phyloP scores from a whole-genome alignment of 345 rosid species.

The Rhodamnia rubescens region DNA sequence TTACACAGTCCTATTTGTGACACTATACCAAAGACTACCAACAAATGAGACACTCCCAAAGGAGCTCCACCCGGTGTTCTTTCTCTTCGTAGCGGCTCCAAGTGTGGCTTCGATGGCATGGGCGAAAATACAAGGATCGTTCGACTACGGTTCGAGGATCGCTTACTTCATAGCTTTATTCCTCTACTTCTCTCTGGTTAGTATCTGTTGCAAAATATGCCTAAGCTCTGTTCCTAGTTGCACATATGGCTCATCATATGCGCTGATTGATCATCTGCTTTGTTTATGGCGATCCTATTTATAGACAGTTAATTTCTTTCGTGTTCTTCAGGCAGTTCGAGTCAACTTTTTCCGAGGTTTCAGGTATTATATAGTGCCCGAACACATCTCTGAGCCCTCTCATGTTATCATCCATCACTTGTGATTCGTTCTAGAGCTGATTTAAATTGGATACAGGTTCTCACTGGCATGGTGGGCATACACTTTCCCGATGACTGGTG shows the following conservation, averaged over 20 bases:
- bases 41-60: conserved; percentile 80
- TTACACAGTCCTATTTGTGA: conserved; percentile 73
- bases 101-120: conserved; percentile 90
- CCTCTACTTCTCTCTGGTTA: conserved; percentile 74
- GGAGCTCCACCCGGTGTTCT: conserved; percentile 94
- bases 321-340: conserved; percentile 51
- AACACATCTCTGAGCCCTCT: not conserved
- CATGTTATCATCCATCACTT: not conserved
- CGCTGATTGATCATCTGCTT: not conserved
- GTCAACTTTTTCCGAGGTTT: conserved; percentile 73
- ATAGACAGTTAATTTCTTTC: not conserved
- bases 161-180: conserved; percentile 85
- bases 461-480: conserved; percentile 96
- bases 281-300: not conserved
- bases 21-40: conserved; percentile 89
- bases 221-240: not conserved
- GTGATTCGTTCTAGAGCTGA: not conserved
- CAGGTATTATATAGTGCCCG: conserved; percentile 23
- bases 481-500: conserved; percentile 58
- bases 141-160: conserved; percentile 61
- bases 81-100: conserved; percentile 84
- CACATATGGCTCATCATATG: not conserved
- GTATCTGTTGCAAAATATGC: not conserved
- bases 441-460: conserved; percentile 27
- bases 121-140: conserved; percentile 64